A percentile compares a stretch with the other conserved stretches of the same genome.
Evolutionary conservation across 345 rosid genomes (phyloP).

Genomic region (Syzygium oleosum): DNA sequence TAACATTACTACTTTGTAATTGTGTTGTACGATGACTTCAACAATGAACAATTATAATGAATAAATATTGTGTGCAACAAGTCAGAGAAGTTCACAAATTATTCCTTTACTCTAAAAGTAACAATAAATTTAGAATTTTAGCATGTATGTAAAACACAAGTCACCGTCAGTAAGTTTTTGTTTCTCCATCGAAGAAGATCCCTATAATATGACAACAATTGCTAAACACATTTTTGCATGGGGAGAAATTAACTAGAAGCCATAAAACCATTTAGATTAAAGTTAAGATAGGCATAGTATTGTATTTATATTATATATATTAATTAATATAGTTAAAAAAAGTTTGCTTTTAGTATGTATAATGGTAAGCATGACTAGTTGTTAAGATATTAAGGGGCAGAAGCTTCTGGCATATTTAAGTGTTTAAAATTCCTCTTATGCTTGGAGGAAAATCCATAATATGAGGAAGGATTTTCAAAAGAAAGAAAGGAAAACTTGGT

Average conservation of each 20-base stretch:
- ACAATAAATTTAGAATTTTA: neutral
- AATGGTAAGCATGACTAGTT: neutral
- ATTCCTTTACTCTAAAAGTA: neutral
- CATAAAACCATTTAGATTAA: neutral
- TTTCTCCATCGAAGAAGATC: neutral
- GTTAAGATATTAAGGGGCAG: neutral
- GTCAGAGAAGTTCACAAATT: accelerated
- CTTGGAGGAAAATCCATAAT: neutral
- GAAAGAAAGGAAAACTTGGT: neutral
- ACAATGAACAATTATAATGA: neutral
- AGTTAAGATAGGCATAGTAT: accelerated
- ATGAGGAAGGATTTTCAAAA: neutral
- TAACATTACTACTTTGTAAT: neutral
- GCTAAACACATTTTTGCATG: neutral
- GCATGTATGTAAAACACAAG: neutral
- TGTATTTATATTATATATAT: neutral
- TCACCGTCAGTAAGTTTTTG: accelerated
- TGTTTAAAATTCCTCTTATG: neutral
- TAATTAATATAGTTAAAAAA: neutral
- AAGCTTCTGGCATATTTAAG: neutral
- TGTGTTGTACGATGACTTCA: neutral
- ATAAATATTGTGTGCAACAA: neutral
- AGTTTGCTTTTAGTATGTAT: neutral
- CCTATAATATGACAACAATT: neutral
- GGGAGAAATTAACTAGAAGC: neutral